Percentiles rank a stretch among this genome's conserved stretches.
Evolutionary conservation across 192 early-diverging fungal species (phyloP).

Genomic region (Cetraspora pellucida): DNA sequence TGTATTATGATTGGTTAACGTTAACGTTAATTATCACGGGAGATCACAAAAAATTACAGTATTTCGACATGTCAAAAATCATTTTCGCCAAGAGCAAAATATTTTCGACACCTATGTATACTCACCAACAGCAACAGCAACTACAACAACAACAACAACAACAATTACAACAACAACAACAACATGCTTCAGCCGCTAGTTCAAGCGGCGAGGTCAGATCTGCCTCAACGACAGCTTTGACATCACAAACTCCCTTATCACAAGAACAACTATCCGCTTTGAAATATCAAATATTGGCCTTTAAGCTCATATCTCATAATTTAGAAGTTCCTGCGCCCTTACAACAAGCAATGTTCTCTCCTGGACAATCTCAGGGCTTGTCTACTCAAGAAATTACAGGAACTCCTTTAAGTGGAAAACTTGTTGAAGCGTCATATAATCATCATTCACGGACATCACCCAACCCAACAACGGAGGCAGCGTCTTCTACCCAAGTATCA

Average conservation of each 20-base stretch:
- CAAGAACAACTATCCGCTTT: conserved; percentile 68
- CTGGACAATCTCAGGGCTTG: conserved; percentile 43
- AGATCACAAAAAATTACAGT: no score
- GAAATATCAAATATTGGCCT: conserved; percentile 83
- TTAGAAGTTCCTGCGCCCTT: conserved; percentile 74
- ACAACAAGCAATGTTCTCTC: conserved; percentile 70
- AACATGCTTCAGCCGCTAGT: conserved; percentile 4
- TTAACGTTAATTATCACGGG: no score
- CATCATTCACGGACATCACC: conserved; percentile 30
- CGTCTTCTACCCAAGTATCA: conserved; percentile 38
- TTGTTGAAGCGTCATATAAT: conserved; percentile 59
- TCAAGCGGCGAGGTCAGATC: background rate
- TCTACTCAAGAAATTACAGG: conserved; percentile 49
- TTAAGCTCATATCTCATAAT: conserved; percentile 79
- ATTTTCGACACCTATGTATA: no score
- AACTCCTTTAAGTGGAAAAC: conserved; percentile 51
- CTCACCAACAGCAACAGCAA: conserved; percentile 46
- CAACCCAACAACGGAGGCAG: background rate
- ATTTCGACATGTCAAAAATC: no score
- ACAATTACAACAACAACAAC: background rate
- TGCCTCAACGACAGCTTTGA: conserved; percentile 43
- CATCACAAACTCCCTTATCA: conserved; percentile 51
- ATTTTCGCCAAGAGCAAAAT: no score
- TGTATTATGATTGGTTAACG: no score
- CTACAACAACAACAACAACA: conserved; percentile 45